Evolutionary conservation across 2,329 filamentous ascomycete genomes (phyloP).

Genomic region (Calycina marina): DNA sequence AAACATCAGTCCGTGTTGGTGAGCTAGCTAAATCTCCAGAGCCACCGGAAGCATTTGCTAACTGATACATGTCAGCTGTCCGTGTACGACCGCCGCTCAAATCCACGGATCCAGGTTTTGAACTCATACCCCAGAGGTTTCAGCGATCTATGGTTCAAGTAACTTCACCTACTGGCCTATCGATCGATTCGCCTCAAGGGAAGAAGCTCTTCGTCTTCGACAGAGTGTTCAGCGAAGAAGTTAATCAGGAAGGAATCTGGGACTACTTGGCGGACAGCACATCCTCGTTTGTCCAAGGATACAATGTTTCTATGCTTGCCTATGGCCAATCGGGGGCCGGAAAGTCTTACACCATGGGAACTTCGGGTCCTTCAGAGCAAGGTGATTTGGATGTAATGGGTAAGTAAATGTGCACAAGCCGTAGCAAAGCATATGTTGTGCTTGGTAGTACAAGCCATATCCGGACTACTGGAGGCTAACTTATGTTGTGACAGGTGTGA

Average conservation of each 20-base stretch:
- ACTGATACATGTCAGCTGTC: slow-evolving; percentile 46
- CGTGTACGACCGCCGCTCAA: slow-evolving; percentile 80
- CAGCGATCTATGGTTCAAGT: slow-evolving; percentile 86
- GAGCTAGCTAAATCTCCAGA: slow-evolving; percentile 38
- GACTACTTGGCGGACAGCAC: slow-evolving; percentile 88
- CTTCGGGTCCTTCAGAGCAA: slow-evolving; percentile 71
- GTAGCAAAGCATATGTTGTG: slow-evolving; percentile 3
- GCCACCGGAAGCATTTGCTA: slow-evolving; percentile 4
- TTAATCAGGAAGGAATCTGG: slow-evolving; percentile 82
- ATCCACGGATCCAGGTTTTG: slow-evolving; percentile 76
- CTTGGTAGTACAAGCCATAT: slow-evolving; percentile 2
- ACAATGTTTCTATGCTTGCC: slow-evolving; percentile 94
- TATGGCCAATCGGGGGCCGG: slow-evolving; percentile 96
- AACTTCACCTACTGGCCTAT: slow-evolving; percentile 67
- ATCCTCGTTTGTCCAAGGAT: slow-evolving; percentile 79
- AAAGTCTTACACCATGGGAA: slow-evolving; percentile 99
- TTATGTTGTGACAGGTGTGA: slow-evolving; percentile 51
- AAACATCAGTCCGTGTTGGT: slow-evolving; percentile 95
- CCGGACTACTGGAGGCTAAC: slow-evolving; percentile 8
- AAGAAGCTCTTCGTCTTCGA: slow-evolving; percentile 96
- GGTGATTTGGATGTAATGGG: slow-evolving; percentile 59
- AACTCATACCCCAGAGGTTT: slow-evolving; percentile 90
- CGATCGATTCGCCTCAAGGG: slow-evolving; percentile 83
- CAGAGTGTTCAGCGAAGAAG: slow-evolving; percentile 74
- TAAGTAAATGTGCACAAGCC: slow-evolving; percentile 34